phyloP scores from a whole-genome alignment of 139 green algal species.

The Mesostigma viride region DNA sequence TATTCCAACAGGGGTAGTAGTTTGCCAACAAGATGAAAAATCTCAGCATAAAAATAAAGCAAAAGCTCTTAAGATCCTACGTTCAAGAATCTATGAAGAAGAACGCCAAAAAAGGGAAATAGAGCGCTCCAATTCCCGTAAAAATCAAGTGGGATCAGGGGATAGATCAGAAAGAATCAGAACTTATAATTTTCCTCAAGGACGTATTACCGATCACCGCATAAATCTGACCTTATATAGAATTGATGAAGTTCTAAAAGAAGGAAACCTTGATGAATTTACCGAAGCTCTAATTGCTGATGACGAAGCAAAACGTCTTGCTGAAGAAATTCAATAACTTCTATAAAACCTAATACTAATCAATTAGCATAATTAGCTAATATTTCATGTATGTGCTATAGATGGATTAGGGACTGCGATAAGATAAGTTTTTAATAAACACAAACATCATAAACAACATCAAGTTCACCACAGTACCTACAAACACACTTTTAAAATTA shows the following conservation, averaged over 20 bases:
- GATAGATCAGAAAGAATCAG: slow-evolving; percentile 3
- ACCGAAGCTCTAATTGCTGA: no score
- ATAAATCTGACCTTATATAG: background rate
- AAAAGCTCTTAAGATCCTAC: slow-evolving; percentile 50
- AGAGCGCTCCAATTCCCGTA: background rate
- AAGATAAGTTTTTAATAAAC: no score
- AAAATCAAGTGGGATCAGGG: slow-evolving; percentile 7
- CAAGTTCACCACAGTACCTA: no score
- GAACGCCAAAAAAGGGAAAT: background rate
- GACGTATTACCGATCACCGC: slow-evolving; percentile 49
- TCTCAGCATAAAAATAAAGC: slow-evolving; percentile 64
- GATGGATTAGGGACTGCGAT: no score
- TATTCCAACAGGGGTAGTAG: slow-evolving; percentile 42
- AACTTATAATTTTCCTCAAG: slow-evolving; percentile 84
- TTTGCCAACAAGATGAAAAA: slow-evolving; percentile 69
- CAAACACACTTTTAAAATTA: no score
- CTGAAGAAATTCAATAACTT: no score
- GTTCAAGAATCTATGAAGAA: background rate
- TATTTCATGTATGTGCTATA: no score
- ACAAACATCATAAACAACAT: no score
- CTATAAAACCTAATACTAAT: no score
- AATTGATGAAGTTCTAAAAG: background rate
- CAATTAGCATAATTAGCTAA: no score
- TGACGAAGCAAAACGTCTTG: no score
- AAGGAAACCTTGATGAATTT: slow-evolving; percentile 5